These are phyloP conservation scores for Cryphonectria carpinicola DNA, from an alignment of 2,329 filamentous ascomycete species.

Conservation along the genomic window DNA sequence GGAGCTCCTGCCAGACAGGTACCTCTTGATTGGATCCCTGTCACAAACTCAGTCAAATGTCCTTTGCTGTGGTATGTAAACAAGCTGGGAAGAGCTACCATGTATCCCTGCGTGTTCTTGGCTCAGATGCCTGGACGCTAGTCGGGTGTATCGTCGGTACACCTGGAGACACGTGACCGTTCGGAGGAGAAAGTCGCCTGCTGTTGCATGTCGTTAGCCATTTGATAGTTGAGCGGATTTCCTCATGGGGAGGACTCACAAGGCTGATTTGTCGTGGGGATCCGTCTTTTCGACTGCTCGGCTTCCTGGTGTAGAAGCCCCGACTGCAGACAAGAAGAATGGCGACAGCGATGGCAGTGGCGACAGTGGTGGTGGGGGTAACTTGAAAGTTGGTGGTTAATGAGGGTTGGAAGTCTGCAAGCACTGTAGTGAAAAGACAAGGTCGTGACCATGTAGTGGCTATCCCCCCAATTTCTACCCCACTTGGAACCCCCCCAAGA, in stretches of 20 bases:
- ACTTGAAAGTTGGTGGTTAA: slow-evolving; percentile 10
- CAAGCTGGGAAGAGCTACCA: slow-evolving; percentile 4
- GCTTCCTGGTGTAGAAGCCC: not conserved
- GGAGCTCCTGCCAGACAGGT: slow-evolving; percentile 43
- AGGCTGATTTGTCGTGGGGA: too few relatives aligned
- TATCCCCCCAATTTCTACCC: not conserved
- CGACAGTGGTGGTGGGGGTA: not conserved
- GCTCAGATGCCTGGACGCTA: not conserved
- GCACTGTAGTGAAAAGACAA: slow-evolving; percentile 3
- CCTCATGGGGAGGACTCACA: not conserved
- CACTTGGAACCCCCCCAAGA: not conserved
- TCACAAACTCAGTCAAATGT: slow-evolving; percentile 16
- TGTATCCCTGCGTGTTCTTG: not conserved
- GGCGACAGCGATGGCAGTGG: not conserved
- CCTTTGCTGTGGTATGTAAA: not conserved
- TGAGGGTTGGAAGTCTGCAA: slow-evolving; percentile 1
- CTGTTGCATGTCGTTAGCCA: not conserved
- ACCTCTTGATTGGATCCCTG: slow-evolving; percentile 32
- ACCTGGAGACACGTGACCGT: not conserved
- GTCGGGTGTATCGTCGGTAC: not conserved
- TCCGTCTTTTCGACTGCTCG: not conserved
- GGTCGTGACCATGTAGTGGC: not conserved
- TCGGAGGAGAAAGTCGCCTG: not conserved
- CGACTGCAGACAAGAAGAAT: not conserved
- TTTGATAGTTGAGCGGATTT: not conserved